Conservation (phyloP, 2,329 filamentous ascomycete species). For the Capronia epimyces region DNA sequence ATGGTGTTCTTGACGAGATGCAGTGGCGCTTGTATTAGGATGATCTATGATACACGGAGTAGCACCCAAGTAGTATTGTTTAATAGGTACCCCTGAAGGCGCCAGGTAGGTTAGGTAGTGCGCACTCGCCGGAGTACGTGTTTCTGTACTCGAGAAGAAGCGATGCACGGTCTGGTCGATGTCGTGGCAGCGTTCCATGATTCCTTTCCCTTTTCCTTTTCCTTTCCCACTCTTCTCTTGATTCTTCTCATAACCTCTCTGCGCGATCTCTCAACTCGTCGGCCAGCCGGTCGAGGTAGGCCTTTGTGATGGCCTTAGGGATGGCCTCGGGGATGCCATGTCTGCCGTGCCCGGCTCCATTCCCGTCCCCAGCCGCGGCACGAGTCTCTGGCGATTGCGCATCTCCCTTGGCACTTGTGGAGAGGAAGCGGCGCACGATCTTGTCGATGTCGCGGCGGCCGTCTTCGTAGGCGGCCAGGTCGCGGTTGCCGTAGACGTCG, state of each 20-base stretch:
- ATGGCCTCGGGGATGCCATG: conserved; percentile 41
- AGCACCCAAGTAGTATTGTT: no score
- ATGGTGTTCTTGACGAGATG: no score
- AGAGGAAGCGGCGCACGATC: conserved; percentile 43
- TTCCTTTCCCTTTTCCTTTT: no score
- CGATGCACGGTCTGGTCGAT: no score
- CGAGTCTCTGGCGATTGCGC: not conserved
- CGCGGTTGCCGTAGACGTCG: conserved; percentile 84
- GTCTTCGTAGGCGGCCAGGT: conserved; percentile 78
- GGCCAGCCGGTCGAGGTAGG: conserved; percentile 68
- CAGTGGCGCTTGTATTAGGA: no score
- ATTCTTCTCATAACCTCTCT: conserved; percentile 8
- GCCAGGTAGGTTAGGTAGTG: no score
- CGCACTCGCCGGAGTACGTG: no score
- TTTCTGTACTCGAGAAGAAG: no score
- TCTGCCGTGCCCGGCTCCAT: not conserved
- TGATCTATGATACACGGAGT: no score
- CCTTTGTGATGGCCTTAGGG: conserved; percentile 61
- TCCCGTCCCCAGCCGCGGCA: not conserved
- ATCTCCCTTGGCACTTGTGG: not conserved
- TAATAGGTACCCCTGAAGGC: no score
- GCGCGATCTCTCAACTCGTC: conserved; percentile 55
- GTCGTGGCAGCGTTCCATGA: no score
- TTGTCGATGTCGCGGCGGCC: conserved; percentile 66
- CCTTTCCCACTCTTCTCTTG: no score